A percentile compares a stretch with the other conserved stretches of the same genome.
phyloP scores from a whole-genome alignment of 2,329 filamentous ascomycete species.

The Trichoderma sp. region DNA sequence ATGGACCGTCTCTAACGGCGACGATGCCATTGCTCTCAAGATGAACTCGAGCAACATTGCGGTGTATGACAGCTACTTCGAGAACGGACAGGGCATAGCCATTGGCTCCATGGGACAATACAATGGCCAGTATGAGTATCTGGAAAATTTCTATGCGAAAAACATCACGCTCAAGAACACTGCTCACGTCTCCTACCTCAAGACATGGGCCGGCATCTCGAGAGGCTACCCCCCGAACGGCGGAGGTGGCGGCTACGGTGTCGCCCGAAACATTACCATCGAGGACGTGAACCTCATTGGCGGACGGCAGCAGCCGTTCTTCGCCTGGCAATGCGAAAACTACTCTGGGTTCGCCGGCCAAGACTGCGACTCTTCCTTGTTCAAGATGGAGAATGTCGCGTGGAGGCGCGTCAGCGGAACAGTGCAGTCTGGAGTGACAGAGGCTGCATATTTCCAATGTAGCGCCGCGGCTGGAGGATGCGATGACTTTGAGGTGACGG shows the following conservation, averaged over 20 bases:
- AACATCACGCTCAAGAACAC: slow-evolving; percentile 53
- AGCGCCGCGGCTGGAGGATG: slow-evolving; percentile 40
- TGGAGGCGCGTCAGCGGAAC: slow-evolving; percentile 39
- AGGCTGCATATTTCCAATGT: slow-evolving; percentile 39
- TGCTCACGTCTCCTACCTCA: slow-evolving; percentile 55
- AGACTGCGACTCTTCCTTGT: slow-evolving; percentile 41
- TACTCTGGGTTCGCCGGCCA: slow-evolving; percentile 41
- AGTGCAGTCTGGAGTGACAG: slow-evolving; percentile 33
- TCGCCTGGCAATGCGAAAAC: slow-evolving; percentile 43
- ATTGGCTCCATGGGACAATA: slow-evolving; percentile 62
- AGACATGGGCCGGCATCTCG: slow-evolving; percentile 60
- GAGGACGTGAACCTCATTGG: slow-evolving; percentile 38
- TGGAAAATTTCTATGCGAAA: slow-evolving; percentile 52
- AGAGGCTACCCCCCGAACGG: slow-evolving; percentile 59
- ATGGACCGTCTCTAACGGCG: slow-evolving; percentile 55
- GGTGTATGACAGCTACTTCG: slow-evolving; percentile 53
- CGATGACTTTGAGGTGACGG: slow-evolving; percentile 36
- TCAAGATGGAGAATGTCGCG: slow-evolving; percentile 37
- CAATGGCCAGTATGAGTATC: slow-evolving; percentile 48
- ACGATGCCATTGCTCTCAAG: slow-evolving; percentile 58
- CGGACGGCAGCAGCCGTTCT: slow-evolving; percentile 39
- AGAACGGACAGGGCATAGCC: slow-evolving; percentile 55
- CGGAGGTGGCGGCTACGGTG: slow-evolving; percentile 58
- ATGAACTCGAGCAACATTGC: slow-evolving; percentile 58
- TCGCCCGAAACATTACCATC: slow-evolving; percentile 38